A percentile compares a stretch with the other conserved stretches of the same genome.
Evolutionary conservation across 2,329 filamentous ascomycete species (phyloP).

Genomic region (Cladosporium oxysporum): DNA sequence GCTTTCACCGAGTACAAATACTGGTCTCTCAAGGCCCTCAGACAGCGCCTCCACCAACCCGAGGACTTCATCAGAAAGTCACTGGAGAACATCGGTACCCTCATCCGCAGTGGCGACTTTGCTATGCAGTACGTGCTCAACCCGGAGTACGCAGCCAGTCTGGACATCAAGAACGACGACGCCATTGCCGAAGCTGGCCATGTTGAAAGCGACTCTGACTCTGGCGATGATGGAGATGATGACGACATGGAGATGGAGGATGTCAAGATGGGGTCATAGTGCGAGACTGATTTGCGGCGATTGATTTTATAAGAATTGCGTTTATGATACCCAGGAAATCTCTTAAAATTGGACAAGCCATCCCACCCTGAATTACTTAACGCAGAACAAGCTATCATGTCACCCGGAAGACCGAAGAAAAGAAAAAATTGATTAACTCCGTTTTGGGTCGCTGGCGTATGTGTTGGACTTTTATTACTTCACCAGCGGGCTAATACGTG

Average conservation of each 20-base stretch:
- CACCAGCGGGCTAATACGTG: not conserved
- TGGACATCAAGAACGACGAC: conserved; percentile 50
- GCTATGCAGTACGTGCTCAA: conserved; percentile 84
- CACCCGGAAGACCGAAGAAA: too few relatives aligned
- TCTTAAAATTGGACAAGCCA: not conserved
- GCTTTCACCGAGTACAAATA: conserved; percentile 86
- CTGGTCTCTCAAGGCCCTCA: conserved; percentile 90
- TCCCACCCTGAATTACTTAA: not conserved
- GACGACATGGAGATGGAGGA: conserved; percentile 54
- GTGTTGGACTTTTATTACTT: not conserved
- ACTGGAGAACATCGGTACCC: conserved; percentile 76
- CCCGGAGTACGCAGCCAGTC: conserved; percentile 63
- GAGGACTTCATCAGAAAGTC: conserved; percentile 89
- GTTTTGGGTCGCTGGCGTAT: not conserved
- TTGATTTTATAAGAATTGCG: not conserved
- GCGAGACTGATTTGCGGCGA: not conserved
- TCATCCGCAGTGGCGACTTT: conserved; percentile 81
- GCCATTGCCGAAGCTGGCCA: conserved; percentile 36
- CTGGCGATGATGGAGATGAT: conserved; percentile 43
- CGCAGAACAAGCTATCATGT: not conserved
- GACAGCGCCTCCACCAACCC: conserved; percentile 76
- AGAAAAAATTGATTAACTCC: not conserved
- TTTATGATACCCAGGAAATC: conserved; percentile 13
- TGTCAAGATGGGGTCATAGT: conserved; percentile 34
- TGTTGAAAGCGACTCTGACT: conserved; percentile 42